Percentiles rank a stretch among this genome's conserved stretches.
These are phyloP conservation scores for Limonium bicolor DNA, from an alignment of 148 eudicot genomes.

Conservation along the genomic window DNA sequence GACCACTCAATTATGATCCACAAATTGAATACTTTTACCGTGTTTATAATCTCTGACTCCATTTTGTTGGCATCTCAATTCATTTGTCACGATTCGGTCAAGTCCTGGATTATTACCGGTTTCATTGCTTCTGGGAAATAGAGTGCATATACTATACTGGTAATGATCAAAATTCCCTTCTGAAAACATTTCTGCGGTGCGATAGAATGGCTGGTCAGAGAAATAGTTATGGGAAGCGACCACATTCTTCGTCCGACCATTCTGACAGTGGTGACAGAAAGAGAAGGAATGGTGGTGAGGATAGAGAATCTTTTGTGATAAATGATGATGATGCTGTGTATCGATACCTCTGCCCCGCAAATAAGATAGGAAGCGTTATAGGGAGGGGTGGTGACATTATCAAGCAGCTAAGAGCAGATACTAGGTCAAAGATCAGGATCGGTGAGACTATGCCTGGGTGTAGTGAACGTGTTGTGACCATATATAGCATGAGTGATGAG, in stretches of 20 bases:
- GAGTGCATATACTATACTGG: no score
- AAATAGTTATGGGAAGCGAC: slow-evolving; percentile 59
- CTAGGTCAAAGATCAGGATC: slow-evolving; percentile 74
- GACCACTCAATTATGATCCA: no score
- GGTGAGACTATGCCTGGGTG: slow-evolving; percentile 81
- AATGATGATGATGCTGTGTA: slow-evolving; percentile 82
- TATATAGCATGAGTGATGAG: slow-evolving; percentile 67
- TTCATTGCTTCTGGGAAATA: no score
- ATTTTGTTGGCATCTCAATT: no score
- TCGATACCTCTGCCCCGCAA: slow-evolving; percentile 79
- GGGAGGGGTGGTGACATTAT: slow-evolving; percentile 98
- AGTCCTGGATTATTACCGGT: no score
- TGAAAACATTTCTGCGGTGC: no score
- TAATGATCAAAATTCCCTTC: no score
- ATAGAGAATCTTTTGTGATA: slow-evolving; percentile 49
- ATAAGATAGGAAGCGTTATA: slow-evolving; percentile 86
- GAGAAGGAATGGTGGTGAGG: slow-evolving; percentile 52
- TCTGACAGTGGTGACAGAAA: slow-evolving; percentile 63
- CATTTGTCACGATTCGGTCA: no score
- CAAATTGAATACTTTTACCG: no score
- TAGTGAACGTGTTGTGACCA: slow-evolving; percentile 76
- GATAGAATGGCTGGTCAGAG: slow-evolving; percentile 71
- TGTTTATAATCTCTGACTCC: no score
- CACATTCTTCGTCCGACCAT: slow-evolving; percentile 48
- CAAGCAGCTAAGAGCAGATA: slow-evolving; percentile 71